phyloP scores from a whole-genome alignment of 2,329 filamentous ascomycete species.

The Aureobasidium namibiae region DNA sequence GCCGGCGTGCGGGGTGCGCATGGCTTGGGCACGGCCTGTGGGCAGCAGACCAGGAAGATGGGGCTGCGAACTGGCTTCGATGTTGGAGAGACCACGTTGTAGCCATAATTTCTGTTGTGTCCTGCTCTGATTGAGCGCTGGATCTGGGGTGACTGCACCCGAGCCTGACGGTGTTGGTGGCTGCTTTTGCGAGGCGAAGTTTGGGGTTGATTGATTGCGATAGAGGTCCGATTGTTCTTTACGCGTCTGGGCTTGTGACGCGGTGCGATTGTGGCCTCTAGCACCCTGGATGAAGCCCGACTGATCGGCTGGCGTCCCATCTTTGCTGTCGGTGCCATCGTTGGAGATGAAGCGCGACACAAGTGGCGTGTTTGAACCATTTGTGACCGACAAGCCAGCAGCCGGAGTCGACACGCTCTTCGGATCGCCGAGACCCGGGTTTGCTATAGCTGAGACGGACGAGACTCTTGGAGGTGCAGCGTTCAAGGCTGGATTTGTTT shows the following conservation, averaged over 20 bases:
- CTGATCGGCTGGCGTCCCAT: constrained; percentile 26
- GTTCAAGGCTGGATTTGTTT: constrained; percentile 54
- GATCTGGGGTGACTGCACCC: constrained; percentile 14
- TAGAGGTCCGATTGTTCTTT: constrained; percentile 12
- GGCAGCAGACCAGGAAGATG: constrained; percentile 32
- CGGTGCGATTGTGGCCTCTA: constrained; percentile 10
- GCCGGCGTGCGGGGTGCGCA: constrained; percentile 43
- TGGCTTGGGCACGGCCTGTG: constrained; percentile 30
- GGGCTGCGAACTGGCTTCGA: constrained; percentile 50
- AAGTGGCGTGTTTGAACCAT: constrained; percentile 25
- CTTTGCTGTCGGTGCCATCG: constrained; percentile 24
- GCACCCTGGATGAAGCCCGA: constrained; percentile 15
- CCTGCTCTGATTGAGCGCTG: constrained; percentile 41
- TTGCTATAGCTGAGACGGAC: constrained; percentile 40
- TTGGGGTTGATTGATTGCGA: constrained; percentile 15
- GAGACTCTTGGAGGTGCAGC: constrained; percentile 57
- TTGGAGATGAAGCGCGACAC: constrained; percentile 38
- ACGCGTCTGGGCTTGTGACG: constrained; percentile 5
- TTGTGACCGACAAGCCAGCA: constrained; percentile 19
- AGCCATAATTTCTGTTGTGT: constrained; percentile 71
- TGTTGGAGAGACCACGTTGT: constrained; percentile 62
- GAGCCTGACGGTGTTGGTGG: constrained; percentile 24
- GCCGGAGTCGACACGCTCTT: constrained; percentile 29
- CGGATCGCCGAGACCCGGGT: constrained; percentile 28
- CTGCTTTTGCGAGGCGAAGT: constrained; percentile 11